phyloP scores from a whole-genome alignment of 2,329 filamentous ascomycete genomes.

The Thielaviopsis punctulata region DNA sequence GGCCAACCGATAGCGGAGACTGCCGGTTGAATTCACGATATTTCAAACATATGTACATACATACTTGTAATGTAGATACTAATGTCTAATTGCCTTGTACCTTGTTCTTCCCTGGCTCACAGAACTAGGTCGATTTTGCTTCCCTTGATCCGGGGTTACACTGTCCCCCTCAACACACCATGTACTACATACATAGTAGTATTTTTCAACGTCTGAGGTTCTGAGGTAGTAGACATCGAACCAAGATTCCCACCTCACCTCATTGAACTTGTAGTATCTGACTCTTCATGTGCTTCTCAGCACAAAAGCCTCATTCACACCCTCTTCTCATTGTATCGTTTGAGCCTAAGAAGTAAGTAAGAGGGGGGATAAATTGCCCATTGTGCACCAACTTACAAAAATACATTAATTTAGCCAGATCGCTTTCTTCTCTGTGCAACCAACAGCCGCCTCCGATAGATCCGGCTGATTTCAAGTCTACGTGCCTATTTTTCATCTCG shows the following conservation, averaged over 20 bases:
- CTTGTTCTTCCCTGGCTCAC: not conserved
- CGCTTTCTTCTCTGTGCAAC: too few relatives aligned
- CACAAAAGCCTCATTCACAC: not conserved
- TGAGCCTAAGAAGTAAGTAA: not conserved
- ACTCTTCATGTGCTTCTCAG: not conserved
- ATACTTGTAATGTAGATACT: not conserved
- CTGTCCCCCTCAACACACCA: too few relatives aligned
- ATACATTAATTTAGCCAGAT: too few relatives aligned
- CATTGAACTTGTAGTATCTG: too few relatives aligned
- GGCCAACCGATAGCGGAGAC: constrained; percentile 6
- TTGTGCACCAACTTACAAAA: too few relatives aligned
- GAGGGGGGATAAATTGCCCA: too few relatives aligned
- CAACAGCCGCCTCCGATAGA: too few relatives aligned
- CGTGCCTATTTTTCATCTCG: too few relatives aligned
- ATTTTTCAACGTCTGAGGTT: not conserved
- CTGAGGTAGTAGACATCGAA: not conserved
- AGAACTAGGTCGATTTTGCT: not conserved
- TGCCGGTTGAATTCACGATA: too few relatives aligned
- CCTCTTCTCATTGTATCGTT: not conserved
- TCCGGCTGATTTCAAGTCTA: too few relatives aligned
- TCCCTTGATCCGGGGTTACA: constrained; percentile 1
- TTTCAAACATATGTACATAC: not conserved
- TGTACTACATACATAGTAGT: not conserved
- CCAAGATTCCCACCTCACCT: not conserved
- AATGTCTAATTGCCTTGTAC: not conserved